phyloP scores from a whole-genome alignment of 768 basidiomycete species.

The Pleurotus ostreatus region DNA sequence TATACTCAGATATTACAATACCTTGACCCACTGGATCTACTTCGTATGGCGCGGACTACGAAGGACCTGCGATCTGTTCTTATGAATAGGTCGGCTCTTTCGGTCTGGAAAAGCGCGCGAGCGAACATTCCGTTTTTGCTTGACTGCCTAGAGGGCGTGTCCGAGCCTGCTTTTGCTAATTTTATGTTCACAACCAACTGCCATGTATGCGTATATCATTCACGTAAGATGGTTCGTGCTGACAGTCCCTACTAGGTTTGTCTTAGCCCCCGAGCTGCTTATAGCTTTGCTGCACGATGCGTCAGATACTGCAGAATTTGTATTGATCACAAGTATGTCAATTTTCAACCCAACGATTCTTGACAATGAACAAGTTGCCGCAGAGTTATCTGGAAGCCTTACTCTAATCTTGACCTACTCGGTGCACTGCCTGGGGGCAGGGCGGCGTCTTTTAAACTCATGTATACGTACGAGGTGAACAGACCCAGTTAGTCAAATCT shows the following conservation, averaged over 20 bases:
- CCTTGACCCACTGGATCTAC: constrained; percentile 1
- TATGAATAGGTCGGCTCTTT: constrained; percentile 3
- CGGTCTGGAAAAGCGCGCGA: constrained; percentile 5
- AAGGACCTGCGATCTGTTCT: not conserved
- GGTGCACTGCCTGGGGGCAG: not conserved
- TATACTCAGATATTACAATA: not conserved
- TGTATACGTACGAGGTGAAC: not conserved
- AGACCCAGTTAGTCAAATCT: not conserved
- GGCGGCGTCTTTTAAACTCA: not conserved
- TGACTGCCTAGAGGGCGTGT: constrained; percentile 1
- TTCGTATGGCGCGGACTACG: constrained; percentile 5
- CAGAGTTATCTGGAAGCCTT: not conserved
- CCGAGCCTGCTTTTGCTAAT: constrained; percentile 1
- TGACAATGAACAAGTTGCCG: too few relatives aligned
- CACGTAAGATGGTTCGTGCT: not conserved
- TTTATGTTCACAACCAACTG: constrained; percentile 3
- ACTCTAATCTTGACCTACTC: not conserved
- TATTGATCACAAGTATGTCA: not conserved
- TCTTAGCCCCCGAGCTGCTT: constrained; percentile 1
- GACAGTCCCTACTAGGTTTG: constrained; percentile 6
- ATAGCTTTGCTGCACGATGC: not conserved
- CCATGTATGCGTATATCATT: not conserved
- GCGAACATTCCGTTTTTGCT: constrained; percentile 1
- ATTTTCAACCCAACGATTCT: too few relatives aligned
- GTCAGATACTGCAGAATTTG: not conserved